A percentile compares a stretch with the other conserved stretches of the same genome.
Evolutionary conservation across 768 basidiomycete genomes (phyloP).

Genomic region (Pluteus cervinus): DNA sequence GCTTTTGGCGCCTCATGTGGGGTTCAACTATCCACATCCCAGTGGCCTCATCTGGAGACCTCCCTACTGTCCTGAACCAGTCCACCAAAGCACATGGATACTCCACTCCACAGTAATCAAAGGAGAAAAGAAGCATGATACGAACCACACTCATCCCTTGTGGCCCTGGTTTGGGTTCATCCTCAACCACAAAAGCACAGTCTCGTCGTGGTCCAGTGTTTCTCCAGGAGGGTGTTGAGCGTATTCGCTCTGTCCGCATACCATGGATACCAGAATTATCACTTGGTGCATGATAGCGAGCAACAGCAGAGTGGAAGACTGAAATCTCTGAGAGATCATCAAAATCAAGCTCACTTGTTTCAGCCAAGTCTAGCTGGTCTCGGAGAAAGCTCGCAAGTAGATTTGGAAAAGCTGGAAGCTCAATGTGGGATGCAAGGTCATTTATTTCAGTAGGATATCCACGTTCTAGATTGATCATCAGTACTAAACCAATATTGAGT

Average conservation of each 20-base stretch:
- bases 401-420: not conserved
- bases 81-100: conserved; percentile 25
- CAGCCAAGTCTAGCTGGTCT: conserved; percentile 12
- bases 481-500: not conserved
- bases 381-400: conserved; percentile 7
- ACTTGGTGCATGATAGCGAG: conserved; percentile 13
- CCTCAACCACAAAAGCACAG: conserved; percentile 9
- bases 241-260: conserved; percentile 12
- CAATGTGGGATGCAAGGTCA: conserved; percentile 6
- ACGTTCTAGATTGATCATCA: conserved; percentile 2
- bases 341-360: conserved; percentile 6
- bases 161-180: conserved; percentile 13
- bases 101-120: conserved; percentile 8
- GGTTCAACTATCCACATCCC: conserved; percentile 30
- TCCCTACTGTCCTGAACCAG: conserved; percentile 17
- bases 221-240: conserved; percentile 14
- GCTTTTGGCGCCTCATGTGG: conserved; percentile 10
- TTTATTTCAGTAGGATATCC: conserved; percentile 7
- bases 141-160: conserved; percentile 15
- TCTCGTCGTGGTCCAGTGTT: conserved; percentile 12
- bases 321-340: conserved; percentile 1
- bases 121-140: conserved; percentile 22
- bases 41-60: conserved; percentile 16
- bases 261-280: conserved; percentile 7
- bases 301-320: conserved; percentile 14